Conservation (phyloP, 2,329 filamentous ascomycete species). For the Achaetomium macrosporum region DNA sequence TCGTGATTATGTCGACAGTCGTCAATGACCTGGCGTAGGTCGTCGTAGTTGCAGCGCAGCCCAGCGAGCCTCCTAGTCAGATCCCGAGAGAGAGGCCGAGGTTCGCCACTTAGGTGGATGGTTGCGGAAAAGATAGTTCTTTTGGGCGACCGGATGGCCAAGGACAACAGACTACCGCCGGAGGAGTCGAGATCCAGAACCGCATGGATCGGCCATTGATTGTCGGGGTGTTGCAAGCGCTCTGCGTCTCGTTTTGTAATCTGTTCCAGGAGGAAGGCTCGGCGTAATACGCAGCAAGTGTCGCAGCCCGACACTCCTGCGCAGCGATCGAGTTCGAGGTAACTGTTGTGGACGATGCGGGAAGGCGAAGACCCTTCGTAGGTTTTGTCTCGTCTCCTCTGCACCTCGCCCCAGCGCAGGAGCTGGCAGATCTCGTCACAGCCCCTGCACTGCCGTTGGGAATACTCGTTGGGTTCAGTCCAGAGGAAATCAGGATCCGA, state of each 20-base stretch:
- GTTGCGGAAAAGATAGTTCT: constrained; percentile 15
- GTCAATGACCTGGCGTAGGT: constrained; percentile 18
- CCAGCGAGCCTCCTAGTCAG: constrained; percentile 6
- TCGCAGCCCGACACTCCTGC: constrained; percentile 18
- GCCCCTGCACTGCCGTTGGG: constrained; percentile 20
- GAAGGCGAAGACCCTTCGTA: constrained; percentile 17
- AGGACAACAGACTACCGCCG: constrained; percentile 12
- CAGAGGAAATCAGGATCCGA: constrained; percentile 10
- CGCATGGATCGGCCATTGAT: constrained; percentile 20
- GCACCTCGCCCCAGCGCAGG: constrained; percentile 23
- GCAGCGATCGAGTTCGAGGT: constrained; percentile 22
- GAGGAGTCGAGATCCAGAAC: constrained; percentile 12
- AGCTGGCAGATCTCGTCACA: constrained; percentile 20
- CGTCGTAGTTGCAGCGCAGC: constrained; percentile 17
- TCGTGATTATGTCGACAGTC: constrained; percentile 23
- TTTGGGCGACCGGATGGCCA: constrained; percentile 15
- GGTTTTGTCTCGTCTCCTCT: constrained; percentile 16
- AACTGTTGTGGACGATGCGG: constrained; percentile 20
- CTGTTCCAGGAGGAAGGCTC: constrained; percentile 22
- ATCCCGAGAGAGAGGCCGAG: not conserved
- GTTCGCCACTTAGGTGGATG: constrained; percentile 10
- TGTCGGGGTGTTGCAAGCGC: constrained; percentile 12
- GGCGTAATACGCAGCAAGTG: constrained; percentile 21
- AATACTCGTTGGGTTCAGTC: constrained; percentile 14
- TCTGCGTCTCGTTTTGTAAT: constrained; percentile 20